A percentile compares a stretch with the other conserved stretches of the same genome.
Conservation (phyloP, 1,139 yeast species). For the Candida labiduridarum region DNA sequence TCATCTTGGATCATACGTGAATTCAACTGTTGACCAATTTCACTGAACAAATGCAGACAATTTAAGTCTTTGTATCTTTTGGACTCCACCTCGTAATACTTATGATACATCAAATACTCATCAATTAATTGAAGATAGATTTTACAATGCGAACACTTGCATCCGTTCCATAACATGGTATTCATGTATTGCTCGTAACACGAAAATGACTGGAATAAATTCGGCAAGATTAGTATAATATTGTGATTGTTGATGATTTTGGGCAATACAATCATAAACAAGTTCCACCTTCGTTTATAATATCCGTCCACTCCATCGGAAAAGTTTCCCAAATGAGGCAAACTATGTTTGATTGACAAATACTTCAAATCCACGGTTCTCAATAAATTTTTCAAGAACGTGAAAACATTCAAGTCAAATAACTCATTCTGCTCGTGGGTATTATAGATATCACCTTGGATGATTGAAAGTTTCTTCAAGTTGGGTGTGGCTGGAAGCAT, state of each 20-base stretch:
- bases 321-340: conserved; percentile 35
- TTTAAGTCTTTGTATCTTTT: conserved; percentile 60
- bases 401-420: conserved; percentile 55
- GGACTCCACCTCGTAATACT: conserved; percentile 49
- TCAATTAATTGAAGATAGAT: conserved; percentile 54
- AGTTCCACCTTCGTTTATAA: conserved; percentile 55
- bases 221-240: conserved; percentile 54
- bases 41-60: conserved; percentile 57
- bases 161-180: conserved; percentile 75
- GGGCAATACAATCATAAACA: conserved; percentile 54
- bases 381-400: conserved; percentile 36
- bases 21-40: conserved; percentile 48
- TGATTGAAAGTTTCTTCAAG: conserved; percentile 44
- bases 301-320: conserved; percentile 73
- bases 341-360: conserved; percentile 52
- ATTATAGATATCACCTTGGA: conserved; percentile 39
- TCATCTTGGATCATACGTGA: conserved; percentile 30
- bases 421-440: conserved; percentile 54
- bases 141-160: conserved; percentile 60
- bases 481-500: conserved; percentile 21
- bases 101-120: conserved; percentile 61
- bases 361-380: conserved; percentile 28
- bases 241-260: conserved; percentile 33
- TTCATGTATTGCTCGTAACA: conserved; percentile 73
- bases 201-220: conserved; percentile 57